Percentiles rank a stretch among this genome's conserved stretches.
Evolutionary conservation across 2,329 filamentous ascomycete genomes (phyloP).

Genomic region (Fusarium sp.): DNA sequence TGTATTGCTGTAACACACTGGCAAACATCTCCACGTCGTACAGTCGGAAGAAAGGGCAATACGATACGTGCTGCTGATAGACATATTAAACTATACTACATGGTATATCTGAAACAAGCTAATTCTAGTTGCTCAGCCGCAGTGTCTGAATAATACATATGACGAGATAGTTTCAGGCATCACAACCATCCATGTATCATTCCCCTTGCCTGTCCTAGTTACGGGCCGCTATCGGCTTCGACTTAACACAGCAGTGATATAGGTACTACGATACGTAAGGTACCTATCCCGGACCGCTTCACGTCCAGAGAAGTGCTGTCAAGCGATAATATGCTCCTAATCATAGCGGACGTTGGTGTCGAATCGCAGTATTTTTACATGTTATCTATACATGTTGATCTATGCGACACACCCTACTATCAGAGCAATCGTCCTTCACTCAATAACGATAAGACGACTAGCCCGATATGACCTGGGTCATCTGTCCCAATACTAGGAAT

Average conservation of each 20-base stretch:
- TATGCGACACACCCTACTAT: neutral
- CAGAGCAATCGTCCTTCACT: neutral
- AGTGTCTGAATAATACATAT: neutral
- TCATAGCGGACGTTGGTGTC: neutral
- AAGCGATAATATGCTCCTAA: neutral
- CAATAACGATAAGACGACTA: neutral
- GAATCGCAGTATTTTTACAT: neutral
- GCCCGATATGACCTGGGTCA: too few species aligned
- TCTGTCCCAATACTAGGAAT: neutral
- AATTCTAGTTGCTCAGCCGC: neutral
- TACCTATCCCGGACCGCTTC: too few species aligned
- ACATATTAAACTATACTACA: neutral
- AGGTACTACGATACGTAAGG: neutral
- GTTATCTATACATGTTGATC: neutral
- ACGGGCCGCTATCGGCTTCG: neutral
- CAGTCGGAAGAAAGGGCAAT: neutral
- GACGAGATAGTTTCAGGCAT: neutral
- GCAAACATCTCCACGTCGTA: constrained; percentile 1
- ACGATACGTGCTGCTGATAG: neutral
- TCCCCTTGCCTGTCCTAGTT: neutral
- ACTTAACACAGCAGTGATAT: neutral
- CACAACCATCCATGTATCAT: neutral
- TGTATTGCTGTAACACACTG: constrained; percentile 1
- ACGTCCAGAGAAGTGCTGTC: too few species aligned
- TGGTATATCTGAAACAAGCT: neutral